These are phyloP conservation scores for Kockovaella imperatae DNA, from an alignment of 768 basidiomycete genomes.

Conservation along the genomic window DNA sequence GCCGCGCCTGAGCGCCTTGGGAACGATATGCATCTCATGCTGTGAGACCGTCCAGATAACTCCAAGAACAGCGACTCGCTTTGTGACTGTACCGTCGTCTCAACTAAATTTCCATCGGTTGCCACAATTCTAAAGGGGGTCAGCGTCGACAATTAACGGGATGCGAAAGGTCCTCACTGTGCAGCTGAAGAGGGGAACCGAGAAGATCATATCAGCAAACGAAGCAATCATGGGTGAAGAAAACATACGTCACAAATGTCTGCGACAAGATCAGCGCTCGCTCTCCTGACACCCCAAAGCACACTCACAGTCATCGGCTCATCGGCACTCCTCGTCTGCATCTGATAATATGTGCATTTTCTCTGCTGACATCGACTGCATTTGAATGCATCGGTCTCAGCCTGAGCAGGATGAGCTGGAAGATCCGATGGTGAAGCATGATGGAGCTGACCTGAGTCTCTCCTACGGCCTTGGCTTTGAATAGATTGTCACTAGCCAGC, in stretches of 20 bases:
- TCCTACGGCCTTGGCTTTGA: constrained; percentile 80
- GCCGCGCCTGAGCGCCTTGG: too few species aligned
- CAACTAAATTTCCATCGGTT: constrained; percentile 42
- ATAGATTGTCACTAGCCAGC: constrained; percentile 76
- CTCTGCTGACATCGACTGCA: constrained; percentile 88
- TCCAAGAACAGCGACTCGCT: too few species aligned
- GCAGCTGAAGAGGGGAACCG: constrained; percentile 8
- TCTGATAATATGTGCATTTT: constrained; percentile 74
- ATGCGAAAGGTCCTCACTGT: constrained; percentile 16
- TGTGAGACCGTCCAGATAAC: too few species aligned
- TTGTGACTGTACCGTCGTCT: too few species aligned
- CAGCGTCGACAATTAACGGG: background rate
- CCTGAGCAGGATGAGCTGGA: constrained; percentile 45
- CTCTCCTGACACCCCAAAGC: background rate
- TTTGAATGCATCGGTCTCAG: constrained; percentile 97
- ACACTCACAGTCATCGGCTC: constrained; percentile 89
- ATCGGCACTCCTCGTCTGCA: constrained; percentile 94
- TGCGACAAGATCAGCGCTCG: constrained; percentile 36
- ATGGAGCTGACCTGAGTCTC: constrained; percentile 48
- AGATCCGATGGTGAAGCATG: background rate
- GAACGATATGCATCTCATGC: too few species aligned
- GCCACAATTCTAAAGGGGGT: constrained; percentile 24
- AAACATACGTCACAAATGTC: constrained; percentile 79
- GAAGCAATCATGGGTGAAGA: background rate
- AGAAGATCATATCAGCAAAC: constrained; percentile 8